Percentiles rank a stretch among this genome's conserved stretches.
These are phyloP conservation scores for Calcarisporium arbuscula DNA, from an alignment of 2,329 filamentous ascomycete genomes.

Conservation along the genomic window DNA sequence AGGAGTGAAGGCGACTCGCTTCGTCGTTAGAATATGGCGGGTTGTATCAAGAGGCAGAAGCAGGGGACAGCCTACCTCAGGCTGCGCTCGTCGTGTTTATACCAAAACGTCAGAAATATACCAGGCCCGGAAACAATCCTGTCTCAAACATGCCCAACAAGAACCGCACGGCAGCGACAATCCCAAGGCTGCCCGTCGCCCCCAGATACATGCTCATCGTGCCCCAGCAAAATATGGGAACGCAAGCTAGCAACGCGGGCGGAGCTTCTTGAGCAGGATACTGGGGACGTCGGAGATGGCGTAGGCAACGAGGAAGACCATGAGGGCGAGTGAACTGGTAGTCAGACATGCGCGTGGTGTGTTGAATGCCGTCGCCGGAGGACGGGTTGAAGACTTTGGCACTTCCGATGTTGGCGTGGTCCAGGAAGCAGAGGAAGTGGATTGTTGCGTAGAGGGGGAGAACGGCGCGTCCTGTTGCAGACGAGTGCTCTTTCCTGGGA, in stretches of 20 bases:
- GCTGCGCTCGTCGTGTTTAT: constrained; percentile 63
- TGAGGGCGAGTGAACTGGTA: constrained; percentile 54
- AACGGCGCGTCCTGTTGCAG: constrained; percentile 54
- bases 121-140: constrained; percentile 55
- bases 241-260: constrained; percentile 57
- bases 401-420: constrained; percentile 64
- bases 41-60: not conserved
- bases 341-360: constrained; percentile 54
- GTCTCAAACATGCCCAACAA: constrained; percentile 65
- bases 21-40: not conserved
- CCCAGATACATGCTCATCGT: constrained; percentile 62
- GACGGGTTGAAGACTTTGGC: constrained; percentile 59
- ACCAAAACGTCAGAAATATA: constrained; percentile 70
- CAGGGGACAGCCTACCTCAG: constrained; percentile 32
- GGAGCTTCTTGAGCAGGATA: constrained; percentile 59
- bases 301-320: constrained; percentile 57
- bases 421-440: constrained; percentile 62
- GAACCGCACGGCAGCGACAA: constrained; percentile 61
- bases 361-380: constrained; percentile 54
- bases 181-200: constrained; percentile 52
- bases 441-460: constrained; percentile 57
- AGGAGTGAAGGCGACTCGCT: constrained; percentile 62
- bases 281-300: constrained; percentile 58
- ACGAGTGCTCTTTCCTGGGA: constrained; percentile 37
- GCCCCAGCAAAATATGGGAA: constrained; percentile 64